These are phyloP conservation scores for Annona cherimola DNA, from an alignment of 164 flowering plant genomes.

Conservation along the genomic window DNA sequence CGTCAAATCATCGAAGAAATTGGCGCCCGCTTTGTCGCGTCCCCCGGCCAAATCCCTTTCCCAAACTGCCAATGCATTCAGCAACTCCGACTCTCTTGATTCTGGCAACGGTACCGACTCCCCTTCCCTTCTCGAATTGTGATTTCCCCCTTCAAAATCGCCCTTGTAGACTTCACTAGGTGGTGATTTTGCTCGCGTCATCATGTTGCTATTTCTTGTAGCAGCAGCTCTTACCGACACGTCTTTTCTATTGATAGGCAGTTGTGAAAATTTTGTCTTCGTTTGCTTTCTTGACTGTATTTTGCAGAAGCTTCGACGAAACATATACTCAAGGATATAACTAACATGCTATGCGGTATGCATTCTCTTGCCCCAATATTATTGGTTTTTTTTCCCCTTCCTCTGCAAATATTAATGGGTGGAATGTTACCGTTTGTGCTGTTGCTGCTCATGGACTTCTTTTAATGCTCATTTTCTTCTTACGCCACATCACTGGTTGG, in stretches of 20 bases:
- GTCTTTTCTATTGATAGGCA: no score
- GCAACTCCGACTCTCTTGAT: not conserved
- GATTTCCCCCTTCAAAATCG: no score
- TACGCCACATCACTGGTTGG: not conserved
- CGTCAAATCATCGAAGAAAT: constrained; percentile 6
- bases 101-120: constrained; percentile 3
- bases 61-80: constrained; percentile 6
- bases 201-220: not conserved
- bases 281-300: not conserved
- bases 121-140: not conserved
- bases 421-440: no score
- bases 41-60: not conserved
- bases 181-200: not conserved
- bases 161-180: not conserved
- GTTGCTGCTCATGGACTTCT: not conserved
- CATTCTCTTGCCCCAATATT: not conserved
- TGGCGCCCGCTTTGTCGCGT: constrained; percentile 1
- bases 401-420: not conserved
- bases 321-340: constrained; percentile 16
- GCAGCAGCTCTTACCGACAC: no score
- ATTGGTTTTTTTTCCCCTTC: not conserved
- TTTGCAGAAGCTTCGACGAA: constrained; percentile 14
- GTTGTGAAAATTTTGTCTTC: not conserved
- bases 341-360: constrained; percentile 36
- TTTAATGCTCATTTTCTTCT: not conserved